phyloP scores from a whole-genome alignment of 345 rosid species.

The Erucastrum elatum region DNA sequence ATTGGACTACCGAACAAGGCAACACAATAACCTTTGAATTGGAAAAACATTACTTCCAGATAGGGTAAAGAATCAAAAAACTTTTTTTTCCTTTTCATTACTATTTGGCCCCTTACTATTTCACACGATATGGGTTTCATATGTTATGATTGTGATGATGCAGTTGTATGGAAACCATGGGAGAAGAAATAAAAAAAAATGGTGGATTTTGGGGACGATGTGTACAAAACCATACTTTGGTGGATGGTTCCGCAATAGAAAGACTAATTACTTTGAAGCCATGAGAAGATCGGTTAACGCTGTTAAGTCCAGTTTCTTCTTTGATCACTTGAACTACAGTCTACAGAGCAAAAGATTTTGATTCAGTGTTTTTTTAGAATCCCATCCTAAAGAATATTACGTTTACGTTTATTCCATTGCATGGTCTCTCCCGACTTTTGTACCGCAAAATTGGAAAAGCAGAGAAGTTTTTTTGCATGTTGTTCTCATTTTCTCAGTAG shows the following conservation, averaged over 20 bases:
- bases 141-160: not conserved
- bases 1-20: too few relatives aligned
- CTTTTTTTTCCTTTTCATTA: not conserved
- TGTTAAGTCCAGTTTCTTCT: conserved; percentile 60
- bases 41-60: conserved; percentile 72
- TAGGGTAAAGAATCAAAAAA: conserved; percentile 52
- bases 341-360: conserved; percentile 34
- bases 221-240: conserved; percentile 85
- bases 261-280: conserved; percentile 69
- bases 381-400: not conserved
- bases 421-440: not conserved
- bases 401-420: not conserved
- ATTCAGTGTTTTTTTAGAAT: conserved; percentile 10
- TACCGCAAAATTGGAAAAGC: not conserved
- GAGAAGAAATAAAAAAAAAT: conserved; percentile 81
- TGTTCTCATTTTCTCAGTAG: not conserved
- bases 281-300: conserved; percentile 75
- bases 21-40: too few relatives aligned
- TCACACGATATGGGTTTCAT: too few relatives aligned
- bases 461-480: not conserved
- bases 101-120: too few relatives aligned
- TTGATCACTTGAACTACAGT: conserved; percentile 49
- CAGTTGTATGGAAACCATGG: conserved; percentile 99
- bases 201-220: conserved; percentile 81
- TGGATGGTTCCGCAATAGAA: conserved; percentile 81